A percentile compares a stretch with the other conserved stretches of the same genome.
Evolutionary conservation across 2,329 filamentous ascomycete genomes (phyloP).

Genomic region (Sporothrix variecibatus): DNA sequence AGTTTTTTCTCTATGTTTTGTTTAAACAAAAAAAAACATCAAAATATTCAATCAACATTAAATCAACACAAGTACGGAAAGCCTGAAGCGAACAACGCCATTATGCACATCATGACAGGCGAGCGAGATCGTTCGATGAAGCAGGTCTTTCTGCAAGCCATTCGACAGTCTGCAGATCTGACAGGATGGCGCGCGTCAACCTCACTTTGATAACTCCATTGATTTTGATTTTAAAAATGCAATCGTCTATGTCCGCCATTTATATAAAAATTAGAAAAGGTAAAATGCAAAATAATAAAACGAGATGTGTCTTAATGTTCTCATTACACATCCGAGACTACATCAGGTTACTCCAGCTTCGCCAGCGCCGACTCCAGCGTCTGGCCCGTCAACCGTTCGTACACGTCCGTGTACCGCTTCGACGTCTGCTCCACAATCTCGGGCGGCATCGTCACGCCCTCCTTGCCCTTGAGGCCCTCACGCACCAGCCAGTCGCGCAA

Average conservation of each 20-base stretch:
- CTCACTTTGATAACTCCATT: neutral
- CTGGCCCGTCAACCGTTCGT: slow-evolving; percentile 65
- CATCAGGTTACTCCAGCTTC: slow-evolving; percentile 29
- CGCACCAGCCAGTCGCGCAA: slow-evolving; percentile 78
- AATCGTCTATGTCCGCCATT: slow-evolving; percentile 1
- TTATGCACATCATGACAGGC: neutral
- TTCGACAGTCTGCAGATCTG: neutral
- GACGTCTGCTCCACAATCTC: slow-evolving; percentile 70
- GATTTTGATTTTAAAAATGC: no score
- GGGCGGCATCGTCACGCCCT: slow-evolving; percentile 70
- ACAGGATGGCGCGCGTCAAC: neutral
- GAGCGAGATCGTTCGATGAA: neutral
- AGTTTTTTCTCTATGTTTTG: neutral
- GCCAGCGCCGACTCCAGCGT: slow-evolving; percentile 43
- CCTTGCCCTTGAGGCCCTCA: slow-evolving; percentile 73
- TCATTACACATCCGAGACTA: neutral
- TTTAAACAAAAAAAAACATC: neutral
- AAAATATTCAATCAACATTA: neutral
- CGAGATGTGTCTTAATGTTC: neutral
- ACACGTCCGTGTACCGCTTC: slow-evolving; percentile 75
- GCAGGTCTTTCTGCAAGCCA: neutral
- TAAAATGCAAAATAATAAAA: neutral
- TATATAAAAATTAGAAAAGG: neutral
- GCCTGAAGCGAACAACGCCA: neutral
- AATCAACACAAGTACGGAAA: no score